Evolutionary conservation across 2,329 filamentous ascomycete genomes (phyloP).

Genomic region (Diaporthe humulicola): DNA sequence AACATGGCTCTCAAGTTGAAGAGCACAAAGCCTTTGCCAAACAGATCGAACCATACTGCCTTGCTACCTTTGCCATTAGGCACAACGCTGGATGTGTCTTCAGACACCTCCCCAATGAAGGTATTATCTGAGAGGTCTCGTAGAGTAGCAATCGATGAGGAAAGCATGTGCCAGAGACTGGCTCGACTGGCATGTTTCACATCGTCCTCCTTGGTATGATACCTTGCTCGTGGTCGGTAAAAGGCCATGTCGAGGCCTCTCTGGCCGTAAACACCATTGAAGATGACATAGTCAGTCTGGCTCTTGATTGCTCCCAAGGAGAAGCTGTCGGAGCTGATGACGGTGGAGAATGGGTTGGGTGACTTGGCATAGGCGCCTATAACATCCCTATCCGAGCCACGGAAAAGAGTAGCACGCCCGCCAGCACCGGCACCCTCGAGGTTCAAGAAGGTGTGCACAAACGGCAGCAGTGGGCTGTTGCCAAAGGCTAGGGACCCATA

Average conservation of each 20-base stretch:
- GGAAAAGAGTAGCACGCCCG: constrained; percentile 87
- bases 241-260: constrained; percentile 94
- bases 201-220: constrained; percentile 94
- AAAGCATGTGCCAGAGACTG: constrained; percentile 95
- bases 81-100: constrained; percentile 70
- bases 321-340: constrained; percentile 88
- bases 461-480: constrained; percentile 82
- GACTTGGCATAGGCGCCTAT: constrained; percentile 81
- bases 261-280: constrained; percentile 81
- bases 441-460: constrained; percentile 91
- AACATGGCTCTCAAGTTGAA: constrained; percentile 88
- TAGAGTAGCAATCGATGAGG: constrained; percentile 81
- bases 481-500: constrained; percentile 90
- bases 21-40: constrained; percentile 83
- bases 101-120: constrained; percentile 73
- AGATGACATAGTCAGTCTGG: constrained; percentile 90
- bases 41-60: constrained; percentile 95
- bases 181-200: constrained; percentile 78
- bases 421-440: constrained; percentile 95
- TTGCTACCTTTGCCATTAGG: constrained; percentile 75
- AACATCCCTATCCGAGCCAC: constrained; percentile 88
- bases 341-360: constrained; percentile 84
- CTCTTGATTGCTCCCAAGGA: constrained; percentile 82
- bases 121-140: constrained; percentile 75
- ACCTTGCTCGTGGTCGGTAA: constrained; percentile 85